Percentiles rank a stretch among this genome's conserved stretches.
Evolutionary conservation across 148 eudicot species (phyloP).

Genomic region (Chenopodium formosanum): DNA sequence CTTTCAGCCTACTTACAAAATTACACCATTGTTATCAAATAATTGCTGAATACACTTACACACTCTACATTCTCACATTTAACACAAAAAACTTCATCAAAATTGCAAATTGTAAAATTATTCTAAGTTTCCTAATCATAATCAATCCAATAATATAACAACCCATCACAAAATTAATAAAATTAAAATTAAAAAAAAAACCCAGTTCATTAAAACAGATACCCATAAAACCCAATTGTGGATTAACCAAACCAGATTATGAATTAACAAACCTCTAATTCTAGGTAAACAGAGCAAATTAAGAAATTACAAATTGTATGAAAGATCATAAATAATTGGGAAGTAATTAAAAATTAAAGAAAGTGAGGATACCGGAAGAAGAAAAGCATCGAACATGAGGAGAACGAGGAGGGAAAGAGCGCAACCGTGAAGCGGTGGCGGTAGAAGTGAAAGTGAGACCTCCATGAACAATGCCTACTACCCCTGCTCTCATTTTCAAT

Average conservation of each 20-base stretch:
- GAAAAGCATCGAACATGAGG: slow-evolving; percentile 30
- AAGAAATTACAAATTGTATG: neutral
- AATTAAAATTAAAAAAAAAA: too few relatives aligned
- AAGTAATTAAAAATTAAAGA: neutral
- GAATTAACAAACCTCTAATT: neutral
- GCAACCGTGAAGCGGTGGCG: slow-evolving; percentile 24
- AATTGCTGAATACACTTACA: neutral
- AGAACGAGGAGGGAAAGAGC: slow-evolving; percentile 1
- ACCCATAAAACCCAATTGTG: neutral
- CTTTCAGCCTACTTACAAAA: neutral
- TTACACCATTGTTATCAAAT: neutral
- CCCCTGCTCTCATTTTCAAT: slow-evolving; percentile 15
- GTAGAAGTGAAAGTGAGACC: slow-evolving; percentile 22
- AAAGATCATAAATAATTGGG: neutral
- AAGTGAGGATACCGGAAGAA: slow-evolving; percentile 26
- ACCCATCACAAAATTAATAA: neutral
- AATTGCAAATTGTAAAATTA: neutral
- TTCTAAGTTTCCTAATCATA: neutral
- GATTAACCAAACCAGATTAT: neutral
- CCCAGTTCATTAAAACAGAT: neutral
- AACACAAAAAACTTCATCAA: neutral
- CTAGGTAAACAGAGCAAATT: neutral
- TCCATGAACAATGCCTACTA: slow-evolving; percentile 28
- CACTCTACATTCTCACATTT: neutral
- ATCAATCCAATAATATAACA: neutral